These are phyloP conservation scores for Mollisiaceae sp. DNA, from an alignment of 2,329 filamentous ascomycete species.

Conservation along the genomic window DNA sequence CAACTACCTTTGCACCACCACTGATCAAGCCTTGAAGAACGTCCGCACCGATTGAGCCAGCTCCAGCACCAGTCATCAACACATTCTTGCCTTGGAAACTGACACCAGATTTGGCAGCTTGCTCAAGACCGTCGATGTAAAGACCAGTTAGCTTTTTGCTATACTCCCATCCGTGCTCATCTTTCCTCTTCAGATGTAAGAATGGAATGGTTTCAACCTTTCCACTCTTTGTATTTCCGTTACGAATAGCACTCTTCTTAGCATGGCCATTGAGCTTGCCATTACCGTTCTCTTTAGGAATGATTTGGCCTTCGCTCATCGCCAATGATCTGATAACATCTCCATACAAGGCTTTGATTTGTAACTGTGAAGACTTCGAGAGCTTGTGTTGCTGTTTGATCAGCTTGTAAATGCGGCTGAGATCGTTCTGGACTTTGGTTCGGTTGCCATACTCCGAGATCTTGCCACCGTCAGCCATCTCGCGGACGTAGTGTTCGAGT, in stretches of 20 bases:
- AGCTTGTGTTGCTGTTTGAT: slow-evolving; percentile 98
- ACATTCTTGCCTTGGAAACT: slow-evolving; percentile 95
- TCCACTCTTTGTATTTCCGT: slow-evolving; percentile 69
- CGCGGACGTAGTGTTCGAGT: slow-evolving; percentile 96
- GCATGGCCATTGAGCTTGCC: slow-evolving; percentile 59
- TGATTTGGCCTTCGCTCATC: slow-evolving; percentile 98
- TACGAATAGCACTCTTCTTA: slow-evolving; percentile 57
- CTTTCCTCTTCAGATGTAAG: slow-evolving; percentile 93
- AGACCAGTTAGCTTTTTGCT: slow-evolving; percentile 96
- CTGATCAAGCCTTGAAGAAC: slow-evolving; percentile 95
- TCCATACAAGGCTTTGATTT: slow-evolving; percentile 94
- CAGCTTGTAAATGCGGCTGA: slow-evolving; percentile 94
- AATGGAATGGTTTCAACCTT: slow-evolving; percentile 98
- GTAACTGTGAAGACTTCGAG: slow-evolving; percentile 92
- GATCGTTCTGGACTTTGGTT: slow-evolving; percentile 95
- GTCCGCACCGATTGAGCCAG: slow-evolving; percentile 96
- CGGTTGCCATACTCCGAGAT: slow-evolving; percentile 98
- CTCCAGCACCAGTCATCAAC: slow-evolving; percentile 97
- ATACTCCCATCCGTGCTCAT: slow-evolving; percentile 96
- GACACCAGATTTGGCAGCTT: slow-evolving; percentile 84
- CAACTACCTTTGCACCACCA: slow-evolving; percentile 94
- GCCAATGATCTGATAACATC: slow-evolving; percentile 92
- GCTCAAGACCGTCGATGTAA: slow-evolving; percentile 90
- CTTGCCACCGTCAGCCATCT: slow-evolving; percentile 98
- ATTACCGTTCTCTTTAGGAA: slow-evolving; percentile 77